Base-by-base conservation (phyloP, 1,284 basidiomycete genomes). In the Xanthoconium separans region DNA sequence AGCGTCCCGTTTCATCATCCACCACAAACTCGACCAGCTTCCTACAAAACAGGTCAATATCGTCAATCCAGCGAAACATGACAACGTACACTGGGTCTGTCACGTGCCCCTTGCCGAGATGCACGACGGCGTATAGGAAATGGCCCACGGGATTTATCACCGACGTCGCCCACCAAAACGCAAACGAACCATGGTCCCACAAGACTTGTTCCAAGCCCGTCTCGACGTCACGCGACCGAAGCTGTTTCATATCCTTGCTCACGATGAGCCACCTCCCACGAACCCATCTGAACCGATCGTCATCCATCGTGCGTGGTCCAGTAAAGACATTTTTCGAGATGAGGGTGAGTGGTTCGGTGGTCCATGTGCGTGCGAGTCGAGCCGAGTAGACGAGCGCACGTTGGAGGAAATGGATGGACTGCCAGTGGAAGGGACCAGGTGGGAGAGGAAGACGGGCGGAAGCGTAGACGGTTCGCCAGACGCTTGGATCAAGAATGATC, bases 61-160 rank as follows among this genome's bases (percentile, higher is more conserved):
- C 20, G 16, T 20, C 18, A 22, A 40, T 12, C 34, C 34, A 16
- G 11, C 7, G 6, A 36, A 36, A 36, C 15, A n/a, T 6, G 13
- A 10, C 34, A 16, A 62, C 61, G 13, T 42, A 65, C 61, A 60
- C 61, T 4, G 59, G 53, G 36, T 65, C 59, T 6, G n/a, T 27
- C 1, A 65, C 42, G 10, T 8, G 33, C 1, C 60, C 64, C 6
- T 11, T n/a, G 1, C 34, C 29, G 15, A 62, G 44, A 42, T 65
- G 60, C 6, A 66, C 33, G 1, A 45, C 56, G 22, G 66, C 16
- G 16, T 51, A 64, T 10, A 63, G 39, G 40, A 64, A 36, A 36
- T 66, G 57, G 1, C 45, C 64, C 13, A 37, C 27, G 11, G 41
- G 7, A 5, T 27, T 47, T 40, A 51, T 55, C 46, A 65, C 48